A percentile compares a stretch with the other conserved stretches of the same genome.
Evolutionary conservation across 352 stramenopile genomes (phyloP).

Genomic region (Ochromonadaceae sp.): DNA sequence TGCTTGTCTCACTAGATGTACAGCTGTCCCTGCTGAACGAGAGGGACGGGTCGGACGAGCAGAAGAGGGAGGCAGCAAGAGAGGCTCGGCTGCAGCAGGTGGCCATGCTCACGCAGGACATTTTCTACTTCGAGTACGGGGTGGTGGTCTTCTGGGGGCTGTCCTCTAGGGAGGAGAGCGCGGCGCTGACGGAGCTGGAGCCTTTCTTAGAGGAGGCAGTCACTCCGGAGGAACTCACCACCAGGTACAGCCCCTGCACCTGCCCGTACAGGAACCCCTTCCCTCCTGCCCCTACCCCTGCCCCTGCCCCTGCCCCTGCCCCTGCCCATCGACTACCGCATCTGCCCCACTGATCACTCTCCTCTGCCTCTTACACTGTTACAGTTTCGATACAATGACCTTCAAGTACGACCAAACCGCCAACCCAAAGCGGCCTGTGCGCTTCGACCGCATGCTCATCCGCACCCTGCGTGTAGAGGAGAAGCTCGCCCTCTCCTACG

Average conservation of each 20-base stretch:
- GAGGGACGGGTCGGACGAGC: no score
- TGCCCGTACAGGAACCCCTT: no score
- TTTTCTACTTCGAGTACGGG: conserved; percentile 8
- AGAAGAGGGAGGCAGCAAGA: no score
- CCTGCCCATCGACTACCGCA: no score
- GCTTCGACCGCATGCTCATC: conserved; percentile 2
- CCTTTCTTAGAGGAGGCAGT: not conserved
- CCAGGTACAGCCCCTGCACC: no score
- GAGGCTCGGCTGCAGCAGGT: no score
- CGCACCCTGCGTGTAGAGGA: not conserved
- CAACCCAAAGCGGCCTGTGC: not conserved
- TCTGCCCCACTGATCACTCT: no score
- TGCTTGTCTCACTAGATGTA: not conserved
- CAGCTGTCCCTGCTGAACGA: no score
- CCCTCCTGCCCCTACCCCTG: no score
- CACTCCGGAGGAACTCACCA: not conserved
- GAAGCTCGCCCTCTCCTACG: conserved; percentile 36
- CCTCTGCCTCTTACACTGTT: not conserved
- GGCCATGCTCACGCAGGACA: not conserved
- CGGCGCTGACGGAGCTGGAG: not conserved
- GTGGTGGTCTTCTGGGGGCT: conserved; percentile 3
- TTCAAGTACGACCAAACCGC: not conserved
- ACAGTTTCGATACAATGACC: conserved; percentile 1
- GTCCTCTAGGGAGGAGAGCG: not conserved
- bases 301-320: no score